These are phyloP conservation scores for Solanum megistacrolobum DNA, from an alignment of 257 asterid species.

Conservation along the genomic window DNA sequence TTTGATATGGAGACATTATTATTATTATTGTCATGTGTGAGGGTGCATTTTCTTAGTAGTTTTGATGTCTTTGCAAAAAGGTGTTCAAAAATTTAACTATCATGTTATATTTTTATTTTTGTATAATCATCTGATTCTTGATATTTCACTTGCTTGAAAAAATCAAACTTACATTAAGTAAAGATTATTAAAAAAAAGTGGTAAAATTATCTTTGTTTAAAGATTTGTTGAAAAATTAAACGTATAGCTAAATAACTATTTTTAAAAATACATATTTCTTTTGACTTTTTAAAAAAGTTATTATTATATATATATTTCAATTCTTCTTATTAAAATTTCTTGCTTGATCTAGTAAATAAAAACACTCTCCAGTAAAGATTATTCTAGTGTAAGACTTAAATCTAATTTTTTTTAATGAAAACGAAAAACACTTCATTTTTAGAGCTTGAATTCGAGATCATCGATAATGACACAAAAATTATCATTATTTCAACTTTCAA, in stretches of 20 bases:
- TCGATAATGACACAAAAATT: neutral
- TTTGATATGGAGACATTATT: neutral
- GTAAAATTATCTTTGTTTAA: neutral
- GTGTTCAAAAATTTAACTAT: neutral
- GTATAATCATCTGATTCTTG: neutral
- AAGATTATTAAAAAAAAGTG: neutral
- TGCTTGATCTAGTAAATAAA: neutral
- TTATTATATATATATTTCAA: neutral
- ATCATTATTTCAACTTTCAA: neutral
- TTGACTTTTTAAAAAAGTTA: too few species aligned
- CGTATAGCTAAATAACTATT: too few species aligned
- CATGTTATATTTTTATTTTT: neutral
- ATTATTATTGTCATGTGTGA: neutral
- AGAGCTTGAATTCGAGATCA: neutral
- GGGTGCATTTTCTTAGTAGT: neutral
- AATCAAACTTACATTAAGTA: neutral
- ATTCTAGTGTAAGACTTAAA: neutral
- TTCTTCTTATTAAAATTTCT: neutral
- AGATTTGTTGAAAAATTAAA: neutral
- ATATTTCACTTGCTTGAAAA: neutral
- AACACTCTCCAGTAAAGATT: neutral
- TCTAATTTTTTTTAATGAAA: neutral
- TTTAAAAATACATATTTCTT: too few species aligned
- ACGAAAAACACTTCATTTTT: neutral
- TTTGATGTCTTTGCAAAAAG: neutral